These are phyloP conservation scores for Auriscalpium microsporum DNA, from an alignment of 768 basidiomycete species.

Conservation along the genomic window DNA sequence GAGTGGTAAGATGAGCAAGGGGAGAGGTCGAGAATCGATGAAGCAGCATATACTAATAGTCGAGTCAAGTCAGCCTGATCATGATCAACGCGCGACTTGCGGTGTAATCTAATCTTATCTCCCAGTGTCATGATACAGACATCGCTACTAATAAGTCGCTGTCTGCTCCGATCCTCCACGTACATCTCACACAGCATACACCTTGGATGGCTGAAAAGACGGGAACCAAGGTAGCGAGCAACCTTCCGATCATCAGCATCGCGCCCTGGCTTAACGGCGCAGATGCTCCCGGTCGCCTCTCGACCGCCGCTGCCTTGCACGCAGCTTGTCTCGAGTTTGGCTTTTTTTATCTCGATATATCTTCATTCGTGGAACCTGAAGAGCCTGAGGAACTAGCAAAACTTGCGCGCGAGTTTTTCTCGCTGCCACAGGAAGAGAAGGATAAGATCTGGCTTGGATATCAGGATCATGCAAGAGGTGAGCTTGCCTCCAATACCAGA, in stretches of 20 bases:
- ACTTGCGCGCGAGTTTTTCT: conserved; percentile 68
- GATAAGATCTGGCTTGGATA: conserved; percentile 59
- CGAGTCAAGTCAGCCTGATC: conserved; percentile 2
- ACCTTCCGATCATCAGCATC: conserved; percentile 68
- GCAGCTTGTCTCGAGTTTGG: conserved; percentile 70
- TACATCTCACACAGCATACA: neutral
- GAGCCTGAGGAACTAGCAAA: conserved; percentile 59
- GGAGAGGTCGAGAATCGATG: conserved; percentile 4
- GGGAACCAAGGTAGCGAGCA: conserved; percentile 1
- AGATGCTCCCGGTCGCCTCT: conserved; percentile 31
- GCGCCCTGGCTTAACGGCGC: conserved; percentile 47
- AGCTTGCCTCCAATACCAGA: conserved; percentile 2
- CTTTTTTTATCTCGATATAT: conserved; percentile 83
- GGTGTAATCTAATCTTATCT: neutral
- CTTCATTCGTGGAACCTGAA: conserved; percentile 41
- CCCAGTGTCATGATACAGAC: too few relatives aligned
- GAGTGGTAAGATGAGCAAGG: neutral
- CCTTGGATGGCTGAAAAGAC: neutral
- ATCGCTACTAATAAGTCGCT: too few relatives aligned
- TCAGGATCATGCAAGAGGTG: conserved; percentile 74
- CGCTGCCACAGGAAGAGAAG: conserved; percentile 48
- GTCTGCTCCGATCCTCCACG: neutral
- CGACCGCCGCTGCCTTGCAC: conserved; percentile 51
- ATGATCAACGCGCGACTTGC: neutral
- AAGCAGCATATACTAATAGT: neutral